Base-by-base conservation (phyloP, 306 rosid genomes). In the Vigna mungo region DNA sequence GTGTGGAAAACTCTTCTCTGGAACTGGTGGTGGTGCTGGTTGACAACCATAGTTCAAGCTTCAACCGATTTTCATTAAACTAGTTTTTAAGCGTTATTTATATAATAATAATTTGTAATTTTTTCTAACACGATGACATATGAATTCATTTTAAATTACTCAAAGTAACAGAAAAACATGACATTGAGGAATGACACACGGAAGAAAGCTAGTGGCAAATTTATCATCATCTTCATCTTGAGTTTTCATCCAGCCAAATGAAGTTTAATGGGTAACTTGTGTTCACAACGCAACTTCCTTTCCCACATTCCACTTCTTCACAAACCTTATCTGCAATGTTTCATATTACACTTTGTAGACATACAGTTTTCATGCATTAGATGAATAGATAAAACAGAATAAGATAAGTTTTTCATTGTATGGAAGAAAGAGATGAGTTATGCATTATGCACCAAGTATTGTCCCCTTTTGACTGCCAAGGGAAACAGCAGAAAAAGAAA, bases 121-220 rank as follows among this genome's bases (percentile, higher is more conserved):
- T 27, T 27, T 21, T 21, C 21, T 20, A 20, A 20, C 21, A 20
- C 1, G 21, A 0, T 20, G 23, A 21, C 1, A 21, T 1, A 21
- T 21, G 23, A 1, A 21, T 21, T 21, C 23, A 21, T 21, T 27
- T 27, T 27, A 27, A 70, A 27, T 7, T 9, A 27, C 47, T 41
- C 10, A 53, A n/a, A 59, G 11, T 16, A 14, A 9, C 0, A 4
- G 17, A 17, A 16, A 4, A 17, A 65, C 32, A 14, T 74, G 82
- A 94, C 98, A 94, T 36, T 87, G 13, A 11, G 97, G 98, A 70
- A 94, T 88, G 74, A 91, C 98, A 73, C 98, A 91, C 4, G 98
- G 98, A 52, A 91, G 98, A 75, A 91, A 94, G 67, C 82, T 80
- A 32, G 71, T 68, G 67, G 75, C 76, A 62, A 83, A 80, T 36